Percentiles rank a stretch among this genome's conserved stretches.
phyloP scores from a whole-genome alignment of 768 basidiomycete genomes.

The Suillus brevipes region DNA sequence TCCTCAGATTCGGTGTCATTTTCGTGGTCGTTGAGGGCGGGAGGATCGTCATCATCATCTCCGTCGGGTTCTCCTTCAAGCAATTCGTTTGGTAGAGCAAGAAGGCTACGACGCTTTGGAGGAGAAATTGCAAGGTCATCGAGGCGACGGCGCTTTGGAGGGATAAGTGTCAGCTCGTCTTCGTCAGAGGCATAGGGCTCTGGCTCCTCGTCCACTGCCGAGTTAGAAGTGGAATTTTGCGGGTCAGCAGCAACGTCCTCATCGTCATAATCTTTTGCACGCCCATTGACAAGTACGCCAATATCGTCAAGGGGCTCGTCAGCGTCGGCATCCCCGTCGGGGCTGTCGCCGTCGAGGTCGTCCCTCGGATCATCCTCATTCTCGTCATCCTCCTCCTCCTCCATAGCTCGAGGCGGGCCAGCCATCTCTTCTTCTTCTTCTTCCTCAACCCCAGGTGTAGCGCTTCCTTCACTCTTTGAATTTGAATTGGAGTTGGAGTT shows the following conservation, averaged over 20 bases:
- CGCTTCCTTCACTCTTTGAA: slow-evolving; percentile 50
- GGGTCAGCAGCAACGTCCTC: slow-evolving; percentile 15
- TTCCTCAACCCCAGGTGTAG: slow-evolving; percentile 35
- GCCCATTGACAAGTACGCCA: slow-evolving; percentile 2
- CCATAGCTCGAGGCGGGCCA: slow-evolving; percentile 53
- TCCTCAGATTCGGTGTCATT: slow-evolving; percentile 34
- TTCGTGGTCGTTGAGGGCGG: slow-evolving; percentile 13
- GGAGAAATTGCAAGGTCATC: background rate
- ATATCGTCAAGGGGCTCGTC: slow-evolving; percentile 7
- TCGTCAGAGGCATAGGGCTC: slow-evolving; percentile 10
- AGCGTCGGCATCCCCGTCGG: slow-evolving; percentile 15
- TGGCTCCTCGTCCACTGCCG: slow-evolving; percentile 7
- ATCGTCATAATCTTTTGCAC: slow-evolving; percentile 17
- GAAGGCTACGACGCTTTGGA: slow-evolving; percentile 1
- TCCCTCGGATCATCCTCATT: slow-evolving; percentile 17
- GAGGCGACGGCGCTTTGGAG: slow-evolving; percentile 2
- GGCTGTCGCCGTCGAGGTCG: slow-evolving; percentile 18
- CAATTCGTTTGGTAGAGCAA: background rate
- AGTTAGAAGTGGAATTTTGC: slow-evolving; percentile 6
- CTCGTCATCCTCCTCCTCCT: slow-evolving; percentile 57
- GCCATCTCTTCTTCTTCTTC: slow-evolving; percentile 44
- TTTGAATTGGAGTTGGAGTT: slow-evolving; percentile 34
- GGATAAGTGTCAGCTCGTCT: background rate
- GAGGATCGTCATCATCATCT: slow-evolving; percentile 19
- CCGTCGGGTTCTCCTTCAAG: slow-evolving; percentile 15